Evolutionary conservation across 306 rosid genomes (phyloP).

Genomic region (Trichosanthes cucumerina): DNA sequence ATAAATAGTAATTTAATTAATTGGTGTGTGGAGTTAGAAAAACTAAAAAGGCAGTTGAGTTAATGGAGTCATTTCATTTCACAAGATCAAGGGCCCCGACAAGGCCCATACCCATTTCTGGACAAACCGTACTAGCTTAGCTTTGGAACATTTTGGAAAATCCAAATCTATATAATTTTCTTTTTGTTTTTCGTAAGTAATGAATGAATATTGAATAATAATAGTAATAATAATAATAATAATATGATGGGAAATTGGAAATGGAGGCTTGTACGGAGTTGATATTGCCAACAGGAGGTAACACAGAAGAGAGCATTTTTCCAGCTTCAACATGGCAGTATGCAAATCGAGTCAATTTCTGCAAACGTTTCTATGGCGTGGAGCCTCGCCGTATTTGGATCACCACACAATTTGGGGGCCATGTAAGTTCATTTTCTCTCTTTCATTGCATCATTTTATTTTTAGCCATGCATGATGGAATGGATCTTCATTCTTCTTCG

Average conservation of each 20-base stretch:
- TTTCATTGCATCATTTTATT: neutral
- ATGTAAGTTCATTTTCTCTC: conserved; percentile 13
- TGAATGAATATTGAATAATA: too few relatives aligned
- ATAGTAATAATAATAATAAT: too few relatives aligned
- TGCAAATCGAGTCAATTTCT: neutral
- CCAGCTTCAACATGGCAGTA: conserved; percentile 37
- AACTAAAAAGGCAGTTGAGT: neutral
- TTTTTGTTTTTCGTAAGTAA: too few relatives aligned
- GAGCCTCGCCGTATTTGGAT: conserved; percentile 70
- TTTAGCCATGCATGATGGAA: neutral
- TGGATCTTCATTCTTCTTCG: neutral
- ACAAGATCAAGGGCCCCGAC: neutral
- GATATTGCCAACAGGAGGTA: conserved; percentile 48
- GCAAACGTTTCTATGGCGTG: conserved; percentile 8
- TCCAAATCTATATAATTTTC: neutral
- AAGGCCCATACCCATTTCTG: neutral
- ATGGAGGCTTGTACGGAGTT: conserved; percentile 71
- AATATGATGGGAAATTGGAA: neutral
- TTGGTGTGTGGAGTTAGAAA: neutral
- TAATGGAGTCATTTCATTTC: neutral
- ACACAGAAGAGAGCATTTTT: conserved; percentile 46
- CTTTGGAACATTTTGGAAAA: neutral
- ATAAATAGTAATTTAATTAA: neutral
- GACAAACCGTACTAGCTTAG: neutral
- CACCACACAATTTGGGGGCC: conserved; percentile 66